phyloP scores from a whole-genome alignment of 768 basidiomycete species.

The Macrolepiota dolichaula region DNA sequence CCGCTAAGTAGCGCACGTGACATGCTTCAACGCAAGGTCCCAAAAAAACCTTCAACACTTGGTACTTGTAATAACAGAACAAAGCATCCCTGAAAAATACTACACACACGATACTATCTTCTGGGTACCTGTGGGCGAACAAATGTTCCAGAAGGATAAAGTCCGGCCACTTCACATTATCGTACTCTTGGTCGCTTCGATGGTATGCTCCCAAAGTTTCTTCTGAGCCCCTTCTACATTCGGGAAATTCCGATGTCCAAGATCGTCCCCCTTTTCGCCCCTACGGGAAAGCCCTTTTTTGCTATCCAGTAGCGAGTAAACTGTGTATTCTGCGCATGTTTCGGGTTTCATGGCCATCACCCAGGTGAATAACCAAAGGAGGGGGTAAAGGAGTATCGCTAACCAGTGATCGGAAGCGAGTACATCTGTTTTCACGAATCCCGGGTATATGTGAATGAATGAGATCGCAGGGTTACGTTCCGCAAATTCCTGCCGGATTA shows the following conservation, averaged over 20 bases:
- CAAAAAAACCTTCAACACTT: no score
- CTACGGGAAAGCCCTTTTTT: conserved; percentile 27
- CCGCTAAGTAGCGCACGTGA: no score
- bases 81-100: not conserved
- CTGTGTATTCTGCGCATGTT: conserved; percentile 34
- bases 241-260: conserved; percentile 28
- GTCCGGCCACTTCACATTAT: not conserved
- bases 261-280: conserved; percentile 27
- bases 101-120: not conserved
- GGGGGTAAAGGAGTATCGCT: conserved; percentile 17
- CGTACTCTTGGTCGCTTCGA: conserved; percentile 9
- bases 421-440: conserved; percentile 30
- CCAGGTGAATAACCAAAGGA: conserved; percentile 23
- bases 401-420: conserved; percentile 21
- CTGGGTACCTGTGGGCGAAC: not conserved
- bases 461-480: conserved; percentile 29
- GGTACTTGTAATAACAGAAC: no score
- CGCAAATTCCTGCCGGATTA: conserved; percentile 33
- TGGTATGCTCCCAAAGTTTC: conserved; percentile 30
- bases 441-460: conserved; percentile 38
- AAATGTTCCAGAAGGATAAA: no score
- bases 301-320: conserved; percentile 25
- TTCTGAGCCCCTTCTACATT: conserved; percentile 31
- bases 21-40: no score
- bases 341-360: conserved; percentile 14